Evolutionary conservation across 1,284 basidiomycete genomes (phyloP), one percentile per base, ranked within the genome.

Genomic region (Ustilago crameri): DNA sequence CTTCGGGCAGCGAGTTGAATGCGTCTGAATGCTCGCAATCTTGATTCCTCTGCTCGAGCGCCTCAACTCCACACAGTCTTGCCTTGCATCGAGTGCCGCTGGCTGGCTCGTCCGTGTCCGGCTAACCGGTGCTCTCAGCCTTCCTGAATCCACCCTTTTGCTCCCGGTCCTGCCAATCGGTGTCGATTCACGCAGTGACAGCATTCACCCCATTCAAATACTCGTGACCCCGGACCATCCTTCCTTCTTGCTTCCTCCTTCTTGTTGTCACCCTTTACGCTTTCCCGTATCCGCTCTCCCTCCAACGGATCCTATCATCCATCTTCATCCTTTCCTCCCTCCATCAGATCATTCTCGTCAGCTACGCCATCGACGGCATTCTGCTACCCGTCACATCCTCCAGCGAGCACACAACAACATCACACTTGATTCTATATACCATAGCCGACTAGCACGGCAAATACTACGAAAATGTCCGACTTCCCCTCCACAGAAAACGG

Each of bases 401-500:
- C 18, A 9, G 22, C 34, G 38, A 47, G 46, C 62, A 52, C 49
- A 52, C 44, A 35, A 40, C 41, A 24, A 18, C 20, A 40, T 32
- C 35, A 18, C 34, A 32, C 27, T n/a, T 24, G 34, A 15, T 23
- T 37, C 35, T 15, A 37, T 10, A 43, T 30, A n/a, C 38, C 27
- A 41, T n/a, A 60, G 64, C 64, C 50, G 54, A 51, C 30, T 41
- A 44, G 23, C 27, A 34, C 52, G 49, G 50, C 53, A 56, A 27
- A 37, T 14, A 22, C 18, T 17, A 27, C 37, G 52, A 79, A 45
- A 45, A 81, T 81, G 79, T 70, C 79, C 14, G 79, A 80, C 47
- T 81, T 81, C 60, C 79, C 79, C 40, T 63, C 66, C 60, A 74
- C 70, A 10, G 79, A 81, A 57, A 74, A 77, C 65, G 79, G 79